phyloP scores from a whole-genome alignment of 164 flowering plant species.

The Euptelea pleiosperma region DNA sequence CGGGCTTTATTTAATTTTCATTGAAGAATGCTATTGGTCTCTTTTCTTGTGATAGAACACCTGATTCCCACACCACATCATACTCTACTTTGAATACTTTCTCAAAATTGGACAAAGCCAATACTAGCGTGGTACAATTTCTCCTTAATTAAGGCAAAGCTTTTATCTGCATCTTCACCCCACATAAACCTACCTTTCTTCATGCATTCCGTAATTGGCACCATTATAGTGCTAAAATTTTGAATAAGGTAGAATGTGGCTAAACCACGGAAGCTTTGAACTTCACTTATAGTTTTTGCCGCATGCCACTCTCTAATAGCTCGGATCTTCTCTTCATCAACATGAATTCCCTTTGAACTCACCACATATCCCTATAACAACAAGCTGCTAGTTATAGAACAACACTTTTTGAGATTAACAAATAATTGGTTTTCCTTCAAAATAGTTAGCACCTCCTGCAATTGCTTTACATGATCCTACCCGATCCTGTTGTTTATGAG shows the following conservation, averaged over 20 bases:
- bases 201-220: neutral
- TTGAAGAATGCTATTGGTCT: neutral
- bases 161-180: neutral
- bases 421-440: neutral
- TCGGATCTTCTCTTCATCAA: neutral
- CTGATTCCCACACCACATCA: neutral
- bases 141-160: neutral
- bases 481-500: neutral
- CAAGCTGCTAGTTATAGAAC: neutral
- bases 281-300: neutral
- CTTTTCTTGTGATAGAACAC: neutral
- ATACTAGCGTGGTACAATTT: neutral
- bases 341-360: neutral
- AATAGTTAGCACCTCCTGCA: neutral
- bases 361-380: conserved; percentile 8
- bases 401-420: neutral
- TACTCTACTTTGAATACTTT: neutral
- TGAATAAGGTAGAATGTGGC: neutral
- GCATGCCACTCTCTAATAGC: conserved; percentile 5
- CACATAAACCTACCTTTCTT: neutral
- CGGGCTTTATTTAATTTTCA: conserved; percentile 5
- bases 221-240: neutral
- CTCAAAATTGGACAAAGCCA: neutral
- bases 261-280: neutral
- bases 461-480: too few relatives aligned